A percentile compares a stretch with the other conserved stretches of the same genome.
Evolutionary conservation across 2,329 filamentous ascomycete species (phyloP).

Genomic region (Nigrospora osmanthi): DNA sequence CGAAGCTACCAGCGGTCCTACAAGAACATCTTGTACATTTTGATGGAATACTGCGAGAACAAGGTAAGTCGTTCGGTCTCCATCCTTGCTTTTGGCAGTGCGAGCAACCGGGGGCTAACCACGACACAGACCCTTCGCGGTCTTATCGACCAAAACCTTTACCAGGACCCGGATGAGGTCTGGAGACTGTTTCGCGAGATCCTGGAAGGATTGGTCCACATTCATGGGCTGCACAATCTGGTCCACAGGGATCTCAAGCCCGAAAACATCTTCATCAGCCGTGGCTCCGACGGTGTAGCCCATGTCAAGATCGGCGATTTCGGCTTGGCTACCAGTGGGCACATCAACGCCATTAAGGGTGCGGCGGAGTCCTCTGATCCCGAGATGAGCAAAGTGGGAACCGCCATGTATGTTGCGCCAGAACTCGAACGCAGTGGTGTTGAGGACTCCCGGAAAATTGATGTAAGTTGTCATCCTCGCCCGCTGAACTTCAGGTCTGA

Average conservation of each 20-base stretch:
- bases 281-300: conserved; percentile 62
- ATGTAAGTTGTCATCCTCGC: conserved; percentile 45
- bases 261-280: conserved; percentile 87
- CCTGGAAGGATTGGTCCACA: conserved; percentile 80
- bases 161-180: conserved; percentile 66
- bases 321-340: conserved; percentile 83
- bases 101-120: not conserved
- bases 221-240: conserved; percentile 75
- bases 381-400: conserved; percentile 65
- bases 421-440: conserved; percentile 47
- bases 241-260: conserved; percentile 96
- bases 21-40: conserved; percentile 82
- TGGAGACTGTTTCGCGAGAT: conserved; percentile 92
- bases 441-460: conserved; percentile 75
- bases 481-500: conserved; percentile 6
- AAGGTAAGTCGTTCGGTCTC: conserved; percentile 40
- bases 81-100: not conserved
- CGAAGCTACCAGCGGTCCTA: conserved; percentile 40
- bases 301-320: conserved; percentile 97
- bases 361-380: conserved; percentile 34
- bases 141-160: conserved; percentile 69
- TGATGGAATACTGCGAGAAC: conserved; percentile 98
- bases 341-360: conserved; percentile 56
- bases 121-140: conserved; percentile 69
- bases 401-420: conserved; percentile 86